Base-by-base conservation (phyloP, 2,329 filamentous ascomycete species). In the Nemania sp. region DNA sequence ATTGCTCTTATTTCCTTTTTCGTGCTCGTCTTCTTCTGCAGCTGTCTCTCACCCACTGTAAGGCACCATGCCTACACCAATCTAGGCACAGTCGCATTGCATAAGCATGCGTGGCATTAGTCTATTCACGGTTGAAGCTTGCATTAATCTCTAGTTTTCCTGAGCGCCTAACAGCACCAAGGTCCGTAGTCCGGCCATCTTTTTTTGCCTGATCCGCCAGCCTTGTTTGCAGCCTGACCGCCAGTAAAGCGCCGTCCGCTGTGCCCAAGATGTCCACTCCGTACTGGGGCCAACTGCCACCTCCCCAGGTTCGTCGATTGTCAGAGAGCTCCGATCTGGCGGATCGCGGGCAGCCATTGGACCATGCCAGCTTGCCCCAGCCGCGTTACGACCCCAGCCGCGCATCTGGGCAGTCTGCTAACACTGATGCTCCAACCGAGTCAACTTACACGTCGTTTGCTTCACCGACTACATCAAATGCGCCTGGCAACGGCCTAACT, bases 211-310 rank as follows among this genome's bases (percentile, higher is more conserved):
- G 58, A 63, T 59, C 62, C 63, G 63, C 67, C 63, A 62, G 65
- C 63, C 65, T 68, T 55, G 63, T 64, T 68, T 63, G 64, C 65
- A 67, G 62, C 66, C 66, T 65, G 70, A 57, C 70, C 65, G 66
- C 52, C 64, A 42, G 63, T 17, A 43, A 46, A 48, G 37, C 46
- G 29, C 42, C 40, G 50, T 63, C 62, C 63, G 58, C 63, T 64
- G 56, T 64, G 57, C 52, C 60, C 69, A 69, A 72, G 73, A 83
- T 82, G 79, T 75, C 80, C 55, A 68, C 80, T 57, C 70, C 82
- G 40, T 87, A 86, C 76, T 86, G 84, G 84, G 83, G 83, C 72
- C 75, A 84, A 70, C 76, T 87, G 64, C 83, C 84, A 61, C 74
- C 78, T 63, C 75, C 81, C 53, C 81, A 79, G 67, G 70, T 77